A percentile compares a stretch with the other conserved stretches of the same genome.
These are phyloP conservation scores for Panaeolus cyanescens DNA, from an alignment of 768 basidiomycete genomes.

Conservation along the genomic window DNA sequence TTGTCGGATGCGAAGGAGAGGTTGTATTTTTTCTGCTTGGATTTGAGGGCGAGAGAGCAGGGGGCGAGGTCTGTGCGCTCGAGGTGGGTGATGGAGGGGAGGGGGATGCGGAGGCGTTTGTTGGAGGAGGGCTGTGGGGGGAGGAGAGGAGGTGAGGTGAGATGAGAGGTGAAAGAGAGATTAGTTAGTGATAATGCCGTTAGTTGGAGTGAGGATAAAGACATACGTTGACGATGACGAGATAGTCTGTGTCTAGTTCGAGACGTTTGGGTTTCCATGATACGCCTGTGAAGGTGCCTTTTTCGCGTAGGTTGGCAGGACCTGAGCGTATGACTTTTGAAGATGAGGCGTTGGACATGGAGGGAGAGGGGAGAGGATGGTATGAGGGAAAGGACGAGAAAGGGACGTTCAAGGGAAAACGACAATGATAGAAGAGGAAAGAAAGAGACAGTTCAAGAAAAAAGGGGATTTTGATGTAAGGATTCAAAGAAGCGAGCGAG, in stretches of 20 bases:
- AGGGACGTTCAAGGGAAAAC: slow-evolving; percentile 3
- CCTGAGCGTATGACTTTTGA: slow-evolving; percentile 21
- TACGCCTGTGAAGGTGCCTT: slow-evolving; percentile 19
- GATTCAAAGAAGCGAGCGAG: neutral
- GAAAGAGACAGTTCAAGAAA: neutral
- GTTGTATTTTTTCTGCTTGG: slow-evolving; percentile 31
- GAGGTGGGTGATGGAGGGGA: slow-evolving; percentile 36
- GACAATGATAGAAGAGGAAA: slow-evolving; percentile 7
- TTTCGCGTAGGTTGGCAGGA: slow-evolving; percentile 18
- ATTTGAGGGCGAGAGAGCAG: slow-evolving; percentile 35
- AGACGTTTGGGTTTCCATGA: slow-evolving; percentile 25
- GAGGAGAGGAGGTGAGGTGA: neutral
- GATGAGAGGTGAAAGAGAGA: neutral
- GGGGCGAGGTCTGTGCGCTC: slow-evolving; percentile 40
- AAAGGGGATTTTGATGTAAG: too few species aligned
- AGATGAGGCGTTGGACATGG: slow-evolving; percentile 6
- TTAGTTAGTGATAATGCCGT: neutral
- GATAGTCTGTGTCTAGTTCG: slow-evolving; percentile 22
- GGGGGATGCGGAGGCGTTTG: slow-evolving; percentile 27
- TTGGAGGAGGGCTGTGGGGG: slow-evolving; percentile 18
- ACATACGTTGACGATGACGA: slow-evolving; percentile 25
- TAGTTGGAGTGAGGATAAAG: neutral
- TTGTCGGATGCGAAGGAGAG: slow-evolving; percentile 39
- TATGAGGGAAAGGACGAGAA: slow-evolving; percentile 17
- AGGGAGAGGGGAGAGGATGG: slow-evolving; percentile 4